Base-by-base conservation (phyloP, 306 rosid genomes). In the Gastrolobium bilobum region DNA sequence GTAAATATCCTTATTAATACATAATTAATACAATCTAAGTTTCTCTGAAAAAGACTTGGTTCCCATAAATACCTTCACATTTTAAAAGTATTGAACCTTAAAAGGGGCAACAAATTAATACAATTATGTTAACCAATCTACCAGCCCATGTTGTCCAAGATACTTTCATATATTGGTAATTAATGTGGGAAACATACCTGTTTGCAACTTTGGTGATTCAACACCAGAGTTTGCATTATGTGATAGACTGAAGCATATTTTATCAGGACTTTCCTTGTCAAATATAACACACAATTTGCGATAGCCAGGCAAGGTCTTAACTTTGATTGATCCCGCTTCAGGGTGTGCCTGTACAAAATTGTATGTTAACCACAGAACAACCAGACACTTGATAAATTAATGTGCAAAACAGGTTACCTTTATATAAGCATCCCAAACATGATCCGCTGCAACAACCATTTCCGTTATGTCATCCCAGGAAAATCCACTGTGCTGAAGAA, bases 391-490 rank as follows among this genome's bases (percentile, higher is more conserved):
- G 38, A 20, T 20, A 20, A 20, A 59, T 33, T 56, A 75, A 30
- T 7, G 71, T 59, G 66, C 26, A 80, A 20, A 62, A 34, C 15
- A 34, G 53, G 76, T 75, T 62, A 90, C 94, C 94, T 84, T 86
- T 6, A 83, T 86, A 57, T 92, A 86, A 75, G 90, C 82, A 87
- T 92, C 93, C 97, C 94, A 88, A 58, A 83, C 73, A 71, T 73
- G 71, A 63, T 92, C 93, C 11, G 82, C 86, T 42, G 94, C 97
- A 60, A 65, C 42, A 60, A 92, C 84, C 87, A 92, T 92, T 87
- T 92, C 97, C 37, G 89, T 88, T 2, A 67, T 77, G 77, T 92
- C 91, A 81, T 92, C 90, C 97, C 97, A 92, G 34, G 89, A 82
- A 76, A 88, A 88, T 10, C 88, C 94, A 71, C 33, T 65, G 20